Percentiles rank a stretch among this genome's conserved stretches.
Conservation (phyloP, 345 rosid species). For the Salix udensis region DNA sequence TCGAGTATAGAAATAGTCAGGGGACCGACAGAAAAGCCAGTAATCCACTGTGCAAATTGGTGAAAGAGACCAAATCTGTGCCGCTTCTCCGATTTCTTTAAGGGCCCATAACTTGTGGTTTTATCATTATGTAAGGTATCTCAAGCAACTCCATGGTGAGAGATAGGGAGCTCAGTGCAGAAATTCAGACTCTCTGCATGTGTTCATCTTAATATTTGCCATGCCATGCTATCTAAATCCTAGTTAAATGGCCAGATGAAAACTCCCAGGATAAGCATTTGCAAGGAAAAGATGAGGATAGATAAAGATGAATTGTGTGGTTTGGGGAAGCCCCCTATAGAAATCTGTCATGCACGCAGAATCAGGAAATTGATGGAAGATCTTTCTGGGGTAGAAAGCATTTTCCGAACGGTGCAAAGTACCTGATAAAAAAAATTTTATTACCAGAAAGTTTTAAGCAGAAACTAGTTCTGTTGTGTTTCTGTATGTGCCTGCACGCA, state of each 20-base stretch:
- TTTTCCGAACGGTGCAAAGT: not conserved
- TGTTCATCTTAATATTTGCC: not conserved
- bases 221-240: not conserved
- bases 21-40: not conserved
- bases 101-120: not conserved
- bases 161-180: not conserved
- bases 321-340: not conserved
- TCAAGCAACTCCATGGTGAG: not conserved
- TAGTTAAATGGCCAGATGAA: not conserved
- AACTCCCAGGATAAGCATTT: not conserved
- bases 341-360: not conserved
- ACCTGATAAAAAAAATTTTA: not conserved
- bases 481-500: not conserved
- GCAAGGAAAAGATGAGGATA: not conserved
- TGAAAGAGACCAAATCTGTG: no score
- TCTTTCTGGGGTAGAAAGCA: not conserved
- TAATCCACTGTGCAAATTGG: not conserved
- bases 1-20: not conserved
- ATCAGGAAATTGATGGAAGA: not conserved
- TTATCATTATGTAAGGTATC: not conserved
- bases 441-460: no score
- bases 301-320: not conserved
- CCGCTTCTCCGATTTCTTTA: not conserved
- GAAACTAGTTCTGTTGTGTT: not conserved
- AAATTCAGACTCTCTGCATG: not conserved